These are phyloP conservation scores for Epicoccum nigrum DNA, from an alignment of 2,329 filamentous ascomycete species.

Conservation along the genomic window DNA sequence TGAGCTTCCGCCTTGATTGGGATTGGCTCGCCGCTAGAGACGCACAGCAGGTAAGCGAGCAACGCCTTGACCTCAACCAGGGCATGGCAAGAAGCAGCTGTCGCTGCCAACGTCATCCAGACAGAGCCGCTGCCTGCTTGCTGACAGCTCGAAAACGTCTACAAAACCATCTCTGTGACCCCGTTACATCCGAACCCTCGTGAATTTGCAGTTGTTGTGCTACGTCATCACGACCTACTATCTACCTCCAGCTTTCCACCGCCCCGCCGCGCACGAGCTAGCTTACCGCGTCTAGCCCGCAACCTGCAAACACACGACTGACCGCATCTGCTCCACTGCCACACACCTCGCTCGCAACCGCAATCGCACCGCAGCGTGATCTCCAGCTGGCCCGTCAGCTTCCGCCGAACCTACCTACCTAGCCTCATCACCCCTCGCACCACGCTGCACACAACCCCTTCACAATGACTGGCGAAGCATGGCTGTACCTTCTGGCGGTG, in stretches of 20 bases:
- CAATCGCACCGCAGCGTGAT: slow-evolving; percentile 20
- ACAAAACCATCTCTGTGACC: slow-evolving; percentile 10
- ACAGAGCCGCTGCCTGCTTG: slow-evolving; percentile 35
- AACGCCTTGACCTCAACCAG: slow-evolving; percentile 28
- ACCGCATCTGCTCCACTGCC: slow-evolving; percentile 28
- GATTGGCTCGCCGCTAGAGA: slow-evolving; percentile 21
- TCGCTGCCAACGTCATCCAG: slow-evolving; percentile 44
- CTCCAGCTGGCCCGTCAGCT: slow-evolving; percentile 19
- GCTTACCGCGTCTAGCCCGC: slow-evolving; percentile 42
- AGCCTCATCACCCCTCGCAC: slow-evolving; percentile 20
- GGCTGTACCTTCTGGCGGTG: slow-evolving; percentile 97
- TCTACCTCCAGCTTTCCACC: slow-evolving; percentile 23
- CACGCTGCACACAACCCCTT: slow-evolving; percentile 32
- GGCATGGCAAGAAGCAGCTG: slow-evolving; percentile 31
- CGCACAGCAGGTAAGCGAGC: slow-evolving; percentile 26
- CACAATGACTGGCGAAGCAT: slow-evolving; percentile 95
- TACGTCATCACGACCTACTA: slow-evolving; percentile 31
- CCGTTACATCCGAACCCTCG: slow-evolving; percentile 7
- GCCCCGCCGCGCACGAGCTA: slow-evolving; percentile 42
- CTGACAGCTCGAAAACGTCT: slow-evolving; percentile 18
- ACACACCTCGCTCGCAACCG: slow-evolving; percentile 25
- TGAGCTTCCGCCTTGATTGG: slow-evolving; percentile 12
- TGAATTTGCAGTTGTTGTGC: slow-evolving; percentile 10
- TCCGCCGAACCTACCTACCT: slow-evolving; percentile 14
- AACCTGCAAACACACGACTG: slow-evolving; percentile 45